Conservation (phyloP, 2,329 filamentous ascomycete genomes). For the Cladosporium cucumerinum region DNA sequence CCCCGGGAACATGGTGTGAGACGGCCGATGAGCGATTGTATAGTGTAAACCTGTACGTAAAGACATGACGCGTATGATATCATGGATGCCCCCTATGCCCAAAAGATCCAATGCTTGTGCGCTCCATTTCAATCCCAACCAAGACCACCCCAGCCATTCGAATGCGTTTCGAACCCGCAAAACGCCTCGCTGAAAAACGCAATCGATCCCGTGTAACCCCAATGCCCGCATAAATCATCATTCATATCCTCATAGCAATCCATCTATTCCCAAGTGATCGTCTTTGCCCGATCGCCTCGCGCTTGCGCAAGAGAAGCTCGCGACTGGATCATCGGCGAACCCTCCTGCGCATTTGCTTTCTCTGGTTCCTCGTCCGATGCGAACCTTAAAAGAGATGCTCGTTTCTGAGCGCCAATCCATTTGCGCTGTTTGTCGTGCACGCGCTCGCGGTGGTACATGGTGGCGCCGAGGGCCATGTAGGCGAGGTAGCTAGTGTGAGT, state of each 20-base stretch:
- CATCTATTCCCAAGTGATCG: constrained; percentile 1
- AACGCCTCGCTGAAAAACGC: background rate
- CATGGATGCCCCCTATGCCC: background rate
- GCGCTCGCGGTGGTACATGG: background rate
- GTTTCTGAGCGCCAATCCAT: constrained; percentile 8
- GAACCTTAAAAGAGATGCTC: background rate
- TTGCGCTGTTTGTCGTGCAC: background rate
- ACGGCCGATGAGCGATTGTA: background rate
- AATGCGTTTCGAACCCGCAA: background rate
- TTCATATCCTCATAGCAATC: background rate
- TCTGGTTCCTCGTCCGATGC: background rate
- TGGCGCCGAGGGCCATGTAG: background rate
- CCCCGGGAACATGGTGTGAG: constrained; percentile 7
- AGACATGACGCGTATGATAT: background rate
- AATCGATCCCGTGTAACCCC: background rate
- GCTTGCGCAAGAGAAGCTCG: background rate
- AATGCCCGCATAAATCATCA: background rate
- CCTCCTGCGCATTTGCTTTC: background rate
- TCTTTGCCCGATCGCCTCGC: background rate
- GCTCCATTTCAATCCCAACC: background rate
- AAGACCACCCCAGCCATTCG: background rate
- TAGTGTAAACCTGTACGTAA: background rate
- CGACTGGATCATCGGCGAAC: background rate
- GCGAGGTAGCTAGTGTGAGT: background rate
- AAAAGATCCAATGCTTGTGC: background rate